Evolutionary conservation across 805 yeast species (phyloP).

Genomic region (Monosporozyma siamensis): DNA sequence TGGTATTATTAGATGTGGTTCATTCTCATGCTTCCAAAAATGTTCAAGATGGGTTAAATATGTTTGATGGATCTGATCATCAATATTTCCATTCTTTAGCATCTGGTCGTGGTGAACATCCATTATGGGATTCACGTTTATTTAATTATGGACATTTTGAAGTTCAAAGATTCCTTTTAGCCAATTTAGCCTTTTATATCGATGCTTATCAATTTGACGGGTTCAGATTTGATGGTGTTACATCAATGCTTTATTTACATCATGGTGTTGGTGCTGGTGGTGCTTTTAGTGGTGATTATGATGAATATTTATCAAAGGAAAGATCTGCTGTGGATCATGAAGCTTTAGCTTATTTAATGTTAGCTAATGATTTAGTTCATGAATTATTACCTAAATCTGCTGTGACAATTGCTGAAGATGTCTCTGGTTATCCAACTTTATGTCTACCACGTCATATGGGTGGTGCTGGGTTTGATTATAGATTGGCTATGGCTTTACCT

Average conservation of each 20-base stretch:
- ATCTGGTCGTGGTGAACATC: constrained; percentile 83
- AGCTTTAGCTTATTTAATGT: constrained; percentile 76
- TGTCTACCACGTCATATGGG: constrained; percentile 68
- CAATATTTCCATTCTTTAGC: constrained; percentile 74
- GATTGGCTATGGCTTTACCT: constrained; percentile 94
- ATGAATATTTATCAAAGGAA: constrained; percentile 69
- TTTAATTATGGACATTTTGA: constrained; percentile 90
- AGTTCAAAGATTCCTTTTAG: constrained; percentile 74
- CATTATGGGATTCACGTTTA: constrained; percentile 91
- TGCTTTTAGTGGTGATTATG: constrained; percentile 85
- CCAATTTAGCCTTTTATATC: constrained; percentile 74
- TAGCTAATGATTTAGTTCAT: constrained; percentile 74
- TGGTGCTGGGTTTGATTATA: constrained; percentile 89
- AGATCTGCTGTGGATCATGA: constrained; percentile 74
- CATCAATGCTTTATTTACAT: constrained; percentile 83
- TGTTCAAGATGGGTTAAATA: constrained; percentile 85
- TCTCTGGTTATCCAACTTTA: constrained; percentile 92
- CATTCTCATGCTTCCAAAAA: constrained; percentile 95
- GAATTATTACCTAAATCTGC: constrained; percentile 45
- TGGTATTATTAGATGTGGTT: constrained; percentile 83
- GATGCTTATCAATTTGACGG: constrained; percentile 88
- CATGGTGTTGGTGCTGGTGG: constrained; percentile 82
- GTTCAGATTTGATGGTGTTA: constrained; percentile 93
- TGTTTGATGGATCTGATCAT: constrained; percentile 90
- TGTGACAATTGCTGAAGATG: constrained; percentile 90